Evolutionary conservation across 257 asterid species (phyloP).

Genomic region (Echites panduratus): DNA sequence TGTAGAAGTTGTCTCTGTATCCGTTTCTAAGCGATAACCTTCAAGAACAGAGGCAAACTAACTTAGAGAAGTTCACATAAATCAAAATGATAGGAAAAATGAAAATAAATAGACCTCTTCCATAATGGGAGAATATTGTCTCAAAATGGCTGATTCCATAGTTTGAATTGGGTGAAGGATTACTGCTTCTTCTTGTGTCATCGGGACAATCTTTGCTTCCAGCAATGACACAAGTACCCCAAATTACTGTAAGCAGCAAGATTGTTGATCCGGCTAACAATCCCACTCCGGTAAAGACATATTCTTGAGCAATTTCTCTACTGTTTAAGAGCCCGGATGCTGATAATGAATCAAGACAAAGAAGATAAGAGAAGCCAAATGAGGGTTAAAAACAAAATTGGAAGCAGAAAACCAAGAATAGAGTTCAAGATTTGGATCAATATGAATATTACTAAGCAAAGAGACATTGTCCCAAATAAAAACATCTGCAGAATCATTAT

Average conservation of each 20-base stretch:
- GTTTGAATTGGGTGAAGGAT: constrained; percentile 13
- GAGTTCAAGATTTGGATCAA: not conserved
- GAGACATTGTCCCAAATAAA: not conserved
- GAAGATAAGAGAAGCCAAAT: not conserved
- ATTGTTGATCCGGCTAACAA: constrained; percentile 68
- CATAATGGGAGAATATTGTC: constrained; percentile 33
- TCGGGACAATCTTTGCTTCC: constrained; percentile 20
- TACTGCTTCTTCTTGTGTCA: not conserved
- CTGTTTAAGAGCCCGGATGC: constrained; percentile 60
- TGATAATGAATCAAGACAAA: not conserved
- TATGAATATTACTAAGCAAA: not conserved
- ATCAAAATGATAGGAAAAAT: not conserved
- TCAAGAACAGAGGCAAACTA: not conserved
- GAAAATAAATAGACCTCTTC: constrained; percentile 25
- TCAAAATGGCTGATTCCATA: constrained; percentile 22
- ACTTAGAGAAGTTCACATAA: no score
- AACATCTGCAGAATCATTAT: not conserved
- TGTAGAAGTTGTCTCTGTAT: constrained; percentile 35
- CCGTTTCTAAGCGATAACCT: constrained; percentile 50
- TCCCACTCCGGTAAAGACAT: constrained; percentile 57
- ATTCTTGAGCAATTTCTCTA: constrained; percentile 46
- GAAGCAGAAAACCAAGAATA: not conserved
- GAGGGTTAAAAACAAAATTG: not conserved
- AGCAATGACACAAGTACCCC: constrained; percentile 59
- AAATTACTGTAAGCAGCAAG: constrained; percentile 46